Evolutionary conservation across 371 early-diverging fungal species (phyloP).

Genomic region (Lichtheimia hyalospora): DNA sequence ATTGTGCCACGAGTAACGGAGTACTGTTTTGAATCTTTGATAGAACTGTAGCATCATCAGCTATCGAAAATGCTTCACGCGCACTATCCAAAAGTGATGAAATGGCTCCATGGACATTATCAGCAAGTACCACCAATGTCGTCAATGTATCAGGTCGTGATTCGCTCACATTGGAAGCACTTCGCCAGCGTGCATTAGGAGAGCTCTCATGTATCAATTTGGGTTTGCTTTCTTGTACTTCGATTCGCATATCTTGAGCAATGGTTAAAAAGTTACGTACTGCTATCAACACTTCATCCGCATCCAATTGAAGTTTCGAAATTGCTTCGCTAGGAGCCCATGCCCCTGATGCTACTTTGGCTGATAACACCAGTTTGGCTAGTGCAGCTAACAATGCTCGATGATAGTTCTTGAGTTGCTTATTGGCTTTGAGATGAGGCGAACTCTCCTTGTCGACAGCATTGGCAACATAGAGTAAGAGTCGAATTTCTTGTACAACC

Average conservation of each 20-base stretch:
- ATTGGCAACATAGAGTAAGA: constrained; percentile 79
- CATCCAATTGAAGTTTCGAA: constrained; percentile 32
- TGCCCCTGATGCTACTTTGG: constrained; percentile 81
- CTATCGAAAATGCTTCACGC: constrained; percentile 19
- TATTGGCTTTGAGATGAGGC: constrained; percentile 62
- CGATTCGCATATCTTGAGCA: constrained; percentile 73
- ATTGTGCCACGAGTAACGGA: constrained; percentile 57
- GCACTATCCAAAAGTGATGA: constrained; percentile 34
- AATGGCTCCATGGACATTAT: constrained; percentile 32
- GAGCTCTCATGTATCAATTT: constrained; percentile 14
- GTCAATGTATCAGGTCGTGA: constrained; percentile 18
- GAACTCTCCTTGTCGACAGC: constrained; percentile 70
- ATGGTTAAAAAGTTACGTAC: constrained; percentile 76
- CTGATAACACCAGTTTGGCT: constrained; percentile 79
- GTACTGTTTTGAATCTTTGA: constrained; percentile 49
- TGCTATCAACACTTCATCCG: constrained; percentile 67
- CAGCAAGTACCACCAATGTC: constrained; percentile 25
- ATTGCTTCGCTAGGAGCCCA: constrained; percentile 47
- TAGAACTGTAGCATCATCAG: constrained; percentile 11
- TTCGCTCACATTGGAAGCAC: background rate
- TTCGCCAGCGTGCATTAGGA: constrained; percentile 15
- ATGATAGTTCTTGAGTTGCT: constrained; percentile 70
- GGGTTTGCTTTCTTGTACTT: constrained; percentile 53
- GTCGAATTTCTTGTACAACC: constrained; percentile 79
- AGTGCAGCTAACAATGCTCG: constrained; percentile 76